Conservation (phyloP, 2,329 filamentous ascomycete genomes). For the Chalaropsis thielavioides region DNA sequence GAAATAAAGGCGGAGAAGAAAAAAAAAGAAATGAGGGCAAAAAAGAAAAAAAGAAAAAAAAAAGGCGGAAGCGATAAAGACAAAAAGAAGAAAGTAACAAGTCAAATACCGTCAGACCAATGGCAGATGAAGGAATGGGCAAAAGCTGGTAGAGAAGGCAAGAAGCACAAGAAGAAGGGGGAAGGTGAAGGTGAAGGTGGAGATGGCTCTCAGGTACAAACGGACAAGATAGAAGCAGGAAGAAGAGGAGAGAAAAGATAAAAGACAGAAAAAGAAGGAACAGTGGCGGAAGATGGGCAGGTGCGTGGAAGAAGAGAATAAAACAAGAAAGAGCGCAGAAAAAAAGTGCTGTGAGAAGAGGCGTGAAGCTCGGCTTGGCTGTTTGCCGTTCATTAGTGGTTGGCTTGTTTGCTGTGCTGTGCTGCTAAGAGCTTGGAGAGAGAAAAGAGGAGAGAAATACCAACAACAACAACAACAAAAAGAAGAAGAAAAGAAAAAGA, state of each 20-base stretch:
- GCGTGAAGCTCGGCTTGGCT: too few relatives aligned
- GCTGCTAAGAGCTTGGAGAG: too few relatives aligned
- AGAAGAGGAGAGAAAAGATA: neutral
- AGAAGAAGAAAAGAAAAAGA: neutral
- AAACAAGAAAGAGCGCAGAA: neutral
- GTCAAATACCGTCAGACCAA: neutral
- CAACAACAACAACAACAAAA: too few relatives aligned
- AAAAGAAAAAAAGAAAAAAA: slow-evolving; percentile 1
- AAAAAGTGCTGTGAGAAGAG: neutral
- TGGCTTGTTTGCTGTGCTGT: too few relatives aligned
- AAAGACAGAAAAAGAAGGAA: neutral
- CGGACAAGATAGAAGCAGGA: neutral
- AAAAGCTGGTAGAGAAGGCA: slow-evolving; percentile 1
- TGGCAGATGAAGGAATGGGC: slow-evolving; percentile 11
- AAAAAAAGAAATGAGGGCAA: slow-evolving; percentile 8
- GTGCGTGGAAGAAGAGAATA: neutral
- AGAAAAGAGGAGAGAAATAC: too few relatives aligned
- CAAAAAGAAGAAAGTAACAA: neutral
- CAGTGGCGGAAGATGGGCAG: neutral
- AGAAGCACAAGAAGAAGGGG: neutral
- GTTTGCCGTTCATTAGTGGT: too few relatives aligned
- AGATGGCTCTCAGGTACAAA: neutral
- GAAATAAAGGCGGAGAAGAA: neutral
- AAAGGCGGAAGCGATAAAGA: slow-evolving; percentile 7
- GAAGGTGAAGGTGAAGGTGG: neutral